Evolutionary conservation across 179 eudicot genomes (phyloP).

Genomic region (Spinacia oleracea): DNA sequence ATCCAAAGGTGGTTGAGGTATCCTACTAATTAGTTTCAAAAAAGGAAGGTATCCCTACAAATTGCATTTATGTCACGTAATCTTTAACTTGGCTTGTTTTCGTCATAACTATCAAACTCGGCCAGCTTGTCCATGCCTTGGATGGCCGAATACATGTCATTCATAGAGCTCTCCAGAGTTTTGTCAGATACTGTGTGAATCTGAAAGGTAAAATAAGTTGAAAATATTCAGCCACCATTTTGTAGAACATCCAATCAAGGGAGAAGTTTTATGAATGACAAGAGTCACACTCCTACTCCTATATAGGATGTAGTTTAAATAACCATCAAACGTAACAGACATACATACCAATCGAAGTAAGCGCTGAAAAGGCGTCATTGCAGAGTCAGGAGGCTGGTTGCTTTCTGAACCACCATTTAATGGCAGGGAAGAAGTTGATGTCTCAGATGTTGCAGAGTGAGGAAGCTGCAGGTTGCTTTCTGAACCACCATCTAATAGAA

Average conservation of each 20-base stretch:
- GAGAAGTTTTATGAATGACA: not conserved
- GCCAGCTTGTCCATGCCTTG: conserved; percentile 15
- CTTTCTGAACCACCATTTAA: no score
- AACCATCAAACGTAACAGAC: not conserved
- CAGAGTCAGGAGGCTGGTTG: not conserved
- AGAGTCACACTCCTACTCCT: no score
- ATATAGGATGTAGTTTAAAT: no score
- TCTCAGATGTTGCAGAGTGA: no score
- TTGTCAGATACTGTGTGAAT: conserved; percentile 10
- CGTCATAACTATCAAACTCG: no score
- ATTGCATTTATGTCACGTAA: conserved; percentile 1
- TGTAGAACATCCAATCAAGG: not conserved
- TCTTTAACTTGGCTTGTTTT: not conserved
- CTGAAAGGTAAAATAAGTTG: not conserved
- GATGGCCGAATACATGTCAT: conserved; percentile 12
- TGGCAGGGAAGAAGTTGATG: no score
- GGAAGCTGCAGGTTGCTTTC: no score
- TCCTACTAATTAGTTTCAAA: no score
- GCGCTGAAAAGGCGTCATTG: conserved; percentile 19
- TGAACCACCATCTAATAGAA: no score
- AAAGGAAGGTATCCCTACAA: no score
- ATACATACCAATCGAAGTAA: conserved; percentile 23
- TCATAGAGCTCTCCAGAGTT: not conserved
- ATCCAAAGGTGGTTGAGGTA: not conserved
- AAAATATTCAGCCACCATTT: not conserved